A percentile compares a stretch with the other conserved stretches of the same genome.
These are phyloP conservation scores for Aphanomyces stellatus DNA, from an alignment of 352 stramenopile species.

Conservation along the genomic window DNA sequence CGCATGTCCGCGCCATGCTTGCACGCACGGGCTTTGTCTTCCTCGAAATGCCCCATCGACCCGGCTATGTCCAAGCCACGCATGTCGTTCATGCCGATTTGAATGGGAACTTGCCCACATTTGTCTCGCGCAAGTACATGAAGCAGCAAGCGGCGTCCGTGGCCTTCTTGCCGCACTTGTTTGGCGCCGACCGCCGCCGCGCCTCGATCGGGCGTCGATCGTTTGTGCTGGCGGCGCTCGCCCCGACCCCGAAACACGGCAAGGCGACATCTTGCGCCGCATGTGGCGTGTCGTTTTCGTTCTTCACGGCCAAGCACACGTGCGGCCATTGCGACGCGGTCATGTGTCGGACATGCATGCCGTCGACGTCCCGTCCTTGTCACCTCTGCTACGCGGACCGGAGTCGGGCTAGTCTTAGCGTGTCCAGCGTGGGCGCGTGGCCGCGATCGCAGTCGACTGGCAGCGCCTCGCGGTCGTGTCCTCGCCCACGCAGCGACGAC, in stretches of 20 bases:
- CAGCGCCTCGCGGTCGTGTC: too few species aligned
- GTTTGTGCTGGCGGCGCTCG: neutral
- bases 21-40: neutral
- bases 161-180: neutral
- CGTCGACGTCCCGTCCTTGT: too few species aligned
- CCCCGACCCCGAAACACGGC: too few species aligned
- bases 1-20: neutral
- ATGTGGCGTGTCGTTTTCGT: neutral
- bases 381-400: too few species aligned
- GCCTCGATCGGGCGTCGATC: too few species aligned
- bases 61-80: neutral
- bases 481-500: too few species aligned
- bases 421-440: too few species aligned
- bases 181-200: neutral
- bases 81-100: neutral
- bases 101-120: neutral
- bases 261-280: neutral
- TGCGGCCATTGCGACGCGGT: neutral
- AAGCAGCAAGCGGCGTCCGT: neutral
- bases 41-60: neutral
- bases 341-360: neutral
- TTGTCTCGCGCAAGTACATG: neutral
- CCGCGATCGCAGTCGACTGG: too few species aligned
- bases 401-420: too few species aligned
- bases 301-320: neutral